phyloP scores from a whole-genome alignment of 768 basidiomycete genomes.

The Collybia sordida region DNA sequence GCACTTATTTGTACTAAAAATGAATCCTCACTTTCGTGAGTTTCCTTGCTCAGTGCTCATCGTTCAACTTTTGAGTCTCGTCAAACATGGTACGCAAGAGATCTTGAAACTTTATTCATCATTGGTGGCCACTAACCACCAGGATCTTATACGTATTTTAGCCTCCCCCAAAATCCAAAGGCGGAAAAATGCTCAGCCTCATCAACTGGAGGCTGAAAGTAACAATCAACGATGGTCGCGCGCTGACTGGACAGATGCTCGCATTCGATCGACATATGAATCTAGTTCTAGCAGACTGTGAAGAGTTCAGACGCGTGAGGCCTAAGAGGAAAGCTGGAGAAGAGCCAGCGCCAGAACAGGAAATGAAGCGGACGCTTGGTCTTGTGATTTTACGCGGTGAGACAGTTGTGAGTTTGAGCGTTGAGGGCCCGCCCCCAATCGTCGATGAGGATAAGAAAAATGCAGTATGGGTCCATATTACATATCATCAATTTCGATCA shows the following conservation, averaged over 20 bases:
- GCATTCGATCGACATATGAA: slow-evolving; percentile 99
- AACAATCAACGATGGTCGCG: slow-evolving; percentile 95
- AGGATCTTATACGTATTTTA: slow-evolving; percentile 27
- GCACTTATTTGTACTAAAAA: slow-evolving; percentile 25
- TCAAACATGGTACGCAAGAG: slow-evolving; percentile 54
- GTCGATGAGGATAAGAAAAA: slow-evolving; percentile 89
- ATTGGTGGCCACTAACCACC: too few species aligned
- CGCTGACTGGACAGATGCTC: slow-evolving; percentile 96
- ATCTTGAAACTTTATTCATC: too few species aligned
- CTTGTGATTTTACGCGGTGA: slow-evolving; percentile 96
- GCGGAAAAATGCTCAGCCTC: slow-evolving; percentile 96
- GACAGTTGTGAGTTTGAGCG: slow-evolving; percentile 90
- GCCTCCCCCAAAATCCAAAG: slow-evolving; percentile 97
- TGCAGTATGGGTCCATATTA: slow-evolving; percentile 46
- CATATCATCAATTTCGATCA: background rate
- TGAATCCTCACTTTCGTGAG: slow-evolving; percentile 6
- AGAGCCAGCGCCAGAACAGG: slow-evolving; percentile 78
- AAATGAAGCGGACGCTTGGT: slow-evolving; percentile 96
- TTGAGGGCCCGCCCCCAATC: slow-evolving; percentile 93
- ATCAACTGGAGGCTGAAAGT: slow-evolving; percentile 98
- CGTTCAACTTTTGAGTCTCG: slow-evolving; percentile 20
- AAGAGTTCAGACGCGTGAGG: slow-evolving; percentile 92
- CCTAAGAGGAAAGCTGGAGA: slow-evolving; percentile 90
- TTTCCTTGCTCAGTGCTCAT: slow-evolving; percentile 14
- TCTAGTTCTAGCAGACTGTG: slow-evolving; percentile 95